A percentile compares a stretch with the other conserved stretches of the same genome.
Conservation (phyloP, 2,329 filamentous ascomycete genomes). For the Diaporthe vexans region DNA sequence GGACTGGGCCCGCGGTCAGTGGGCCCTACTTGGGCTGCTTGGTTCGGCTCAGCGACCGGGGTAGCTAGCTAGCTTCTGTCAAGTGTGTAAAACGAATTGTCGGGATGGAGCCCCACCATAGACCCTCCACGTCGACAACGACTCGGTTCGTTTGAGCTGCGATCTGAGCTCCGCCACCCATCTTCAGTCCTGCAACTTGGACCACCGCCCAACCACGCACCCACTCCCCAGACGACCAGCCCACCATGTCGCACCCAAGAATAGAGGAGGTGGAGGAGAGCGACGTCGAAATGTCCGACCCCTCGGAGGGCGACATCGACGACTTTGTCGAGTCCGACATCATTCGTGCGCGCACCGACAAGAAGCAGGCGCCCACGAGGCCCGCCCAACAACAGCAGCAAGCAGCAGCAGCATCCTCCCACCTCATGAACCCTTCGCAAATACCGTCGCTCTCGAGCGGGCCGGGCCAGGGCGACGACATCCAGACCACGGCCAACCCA, state of each 20-base stretch:
- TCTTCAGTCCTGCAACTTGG: neutral
- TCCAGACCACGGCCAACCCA: slow-evolving; percentile 60
- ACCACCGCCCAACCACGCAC: no score
- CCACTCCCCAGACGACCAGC: neutral
- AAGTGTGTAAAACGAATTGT: slow-evolving; percentile 10
- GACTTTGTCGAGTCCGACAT: slow-evolving; percentile 72
- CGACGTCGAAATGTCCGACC: slow-evolving; percentile 82
- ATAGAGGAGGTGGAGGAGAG: slow-evolving; percentile 94
- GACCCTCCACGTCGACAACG: slow-evolving; percentile 37
- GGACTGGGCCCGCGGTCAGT: neutral
- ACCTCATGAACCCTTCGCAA: slow-evolving; percentile 53
- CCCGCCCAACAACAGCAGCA: neutral
- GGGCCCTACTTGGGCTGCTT: neutral
- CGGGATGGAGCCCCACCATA: slow-evolving; percentile 30
- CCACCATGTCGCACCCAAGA: slow-evolving; percentile 83
- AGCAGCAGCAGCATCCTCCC: slow-evolving; percentile 36
- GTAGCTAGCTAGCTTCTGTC: slow-evolving; percentile 28
- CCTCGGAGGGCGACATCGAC: slow-evolving; percentile 86
- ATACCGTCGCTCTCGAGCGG: slow-evolving; percentile 55
- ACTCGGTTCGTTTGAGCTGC: neutral
- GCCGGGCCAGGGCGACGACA: slow-evolving; percentile 50
- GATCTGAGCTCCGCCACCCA: neutral
- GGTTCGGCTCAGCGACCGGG: slow-evolving; percentile 5
- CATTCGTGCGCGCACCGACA: slow-evolving; percentile 58
- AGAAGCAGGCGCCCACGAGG: slow-evolving; percentile 39